Evolutionary conservation across 1,284 basidiomycete genomes (phyloP).

Genomic region (Irpex sp.): DNA sequence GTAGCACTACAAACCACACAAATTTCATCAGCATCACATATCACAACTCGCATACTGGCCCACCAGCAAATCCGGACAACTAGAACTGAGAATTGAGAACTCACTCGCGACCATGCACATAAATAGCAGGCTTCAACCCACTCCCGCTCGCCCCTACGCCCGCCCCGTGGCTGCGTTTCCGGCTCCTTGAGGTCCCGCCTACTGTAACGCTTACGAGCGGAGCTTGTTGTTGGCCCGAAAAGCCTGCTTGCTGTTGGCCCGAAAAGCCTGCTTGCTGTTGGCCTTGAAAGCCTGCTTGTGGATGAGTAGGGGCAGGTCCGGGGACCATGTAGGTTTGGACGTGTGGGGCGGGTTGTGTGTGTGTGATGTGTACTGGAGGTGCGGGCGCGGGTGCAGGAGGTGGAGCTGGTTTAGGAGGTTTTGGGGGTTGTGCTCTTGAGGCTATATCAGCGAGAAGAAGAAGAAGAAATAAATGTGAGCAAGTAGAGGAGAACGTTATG

Average conservation of each 20-base stretch:
- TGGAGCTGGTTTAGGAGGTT: background rate
- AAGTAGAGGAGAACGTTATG: background rate
- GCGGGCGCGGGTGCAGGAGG: background rate
- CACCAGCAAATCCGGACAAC: too few species aligned
- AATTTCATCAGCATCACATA: too few species aligned
- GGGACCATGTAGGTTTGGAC: constrained; percentile 4
- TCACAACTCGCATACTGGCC: too few species aligned
- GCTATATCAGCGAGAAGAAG: constrained; percentile 15
- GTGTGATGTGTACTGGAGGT: background rate
- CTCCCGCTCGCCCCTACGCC: constrained; percentile 10
- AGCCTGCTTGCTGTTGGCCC: background rate
- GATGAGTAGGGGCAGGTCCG: constrained; percentile 5
- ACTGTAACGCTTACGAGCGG: constrained; percentile 23
- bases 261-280: background rate
- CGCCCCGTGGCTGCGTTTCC: constrained; percentile 23
- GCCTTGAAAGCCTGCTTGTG: background rate
- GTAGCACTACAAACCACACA: background rate
- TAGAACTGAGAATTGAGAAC: too few species aligned
- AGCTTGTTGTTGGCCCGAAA: constrained; percentile 4
- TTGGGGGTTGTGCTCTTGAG: constrained; percentile 21
- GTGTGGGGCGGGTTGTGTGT: background rate
- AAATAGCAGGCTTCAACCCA: constrained; percentile 27
- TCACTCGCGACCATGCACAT: constrained; percentile 27
- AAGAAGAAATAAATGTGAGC: background rate
- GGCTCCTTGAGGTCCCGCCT: constrained; percentile 16